Percentiles rank a stretch among this genome's conserved stretches.
These are phyloP conservation scores for Tulasnella sp. DNA, from an alignment of 768 basidiomycete genomes.

Conservation along the genomic window DNA sequence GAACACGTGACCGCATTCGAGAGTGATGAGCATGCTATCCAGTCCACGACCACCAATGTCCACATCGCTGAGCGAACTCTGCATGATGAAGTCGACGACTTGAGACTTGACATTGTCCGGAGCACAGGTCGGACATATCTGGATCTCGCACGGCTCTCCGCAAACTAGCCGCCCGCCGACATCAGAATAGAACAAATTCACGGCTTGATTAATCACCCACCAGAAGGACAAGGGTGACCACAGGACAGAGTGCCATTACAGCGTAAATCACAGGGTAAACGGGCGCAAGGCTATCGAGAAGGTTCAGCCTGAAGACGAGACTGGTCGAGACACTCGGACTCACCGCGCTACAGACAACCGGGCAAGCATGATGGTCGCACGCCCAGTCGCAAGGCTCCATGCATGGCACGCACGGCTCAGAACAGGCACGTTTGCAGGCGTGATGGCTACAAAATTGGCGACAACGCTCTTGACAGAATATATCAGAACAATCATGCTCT, in stretches of 20 bases:
- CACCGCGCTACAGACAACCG: slow-evolving; percentile 61
- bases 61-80: slow-evolving; percentile 36
- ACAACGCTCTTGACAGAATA: slow-evolving; percentile 40
- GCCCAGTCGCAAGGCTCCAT: slow-evolving; percentile 53
- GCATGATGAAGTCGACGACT: slow-evolving; percentile 54
- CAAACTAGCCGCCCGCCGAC: slow-evolving; percentile 40
- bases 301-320: background rate
- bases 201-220: slow-evolving; percentile 32
- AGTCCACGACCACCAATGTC: slow-evolving; percentile 38
- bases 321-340: slow-evolving; percentile 28
- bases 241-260: slow-evolving; percentile 45
- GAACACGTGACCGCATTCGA: slow-evolving; percentile 58
- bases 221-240: slow-evolving; percentile 60
- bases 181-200: background rate
- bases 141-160: slow-evolving; percentile 52
- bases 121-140: slow-evolving; percentile 49
- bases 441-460: slow-evolving; percentile 50
- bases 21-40: slow-evolving; percentile 51
- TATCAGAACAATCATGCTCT: slow-evolving; percentile 42
- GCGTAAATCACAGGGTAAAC: slow-evolving; percentile 53
- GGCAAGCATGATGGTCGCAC: slow-evolving; percentile 49
- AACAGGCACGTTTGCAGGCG: slow-evolving; percentile 43
- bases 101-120: slow-evolving; percentile 32
- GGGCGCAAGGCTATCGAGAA: slow-evolving; percentile 46
- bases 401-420: slow-evolving; percentile 52